Base-by-base conservation (phyloP, 805 yeast species). In the Wickerhamiella spandovensis region DNA sequence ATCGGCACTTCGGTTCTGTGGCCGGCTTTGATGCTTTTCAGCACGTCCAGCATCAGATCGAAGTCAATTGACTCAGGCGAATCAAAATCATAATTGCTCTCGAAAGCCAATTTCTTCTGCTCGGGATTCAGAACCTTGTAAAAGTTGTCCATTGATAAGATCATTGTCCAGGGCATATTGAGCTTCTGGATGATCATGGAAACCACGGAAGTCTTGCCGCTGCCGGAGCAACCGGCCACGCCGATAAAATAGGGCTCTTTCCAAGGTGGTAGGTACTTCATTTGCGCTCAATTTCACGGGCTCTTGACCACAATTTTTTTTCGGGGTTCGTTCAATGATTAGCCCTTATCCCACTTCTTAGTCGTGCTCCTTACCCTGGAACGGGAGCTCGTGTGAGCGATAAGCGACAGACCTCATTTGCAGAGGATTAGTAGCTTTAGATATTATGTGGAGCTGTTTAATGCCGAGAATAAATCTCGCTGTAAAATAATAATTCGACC, bases 151-250 rank as follows among this genome's bases (percentile, higher is more conserved):
- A 88, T 73, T 1, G 96, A 84, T 20, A 90, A 62, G 51, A 92
- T 70, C 12, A 92, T 90, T 0, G 97, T 86, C 96, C 97, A 89
- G 0, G 97, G 97, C 50, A 64, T 67, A 51, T 70, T 70, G 44
- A 79, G 71, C 54, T 81, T 79, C 50, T 82, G 77, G 48, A 89
- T 84, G 58, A 92, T 82, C 55, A 77, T 76, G 38, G 87, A 80
- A 0, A 97, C 92, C 18, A 92, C 86, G 35, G 95, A 82, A 0
- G 97, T 90, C 63, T 90, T 90, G 1, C 98, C 98, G 0, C 95
- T 85, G 1, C 97, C 94, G 15, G 85, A 78, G 23, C 78, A 74
- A 1, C 95, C 95, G 0, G 94, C 94, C 18, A 85, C 75, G 21
- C 59, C 95, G 55, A 85, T 85, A 47, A 85, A 77, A 58, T 84